These are phyloP conservation scores for Mycena epipterygia DNA, from an alignment of 768 basidiomycete genomes.

Conservation along the genomic window DNA sequence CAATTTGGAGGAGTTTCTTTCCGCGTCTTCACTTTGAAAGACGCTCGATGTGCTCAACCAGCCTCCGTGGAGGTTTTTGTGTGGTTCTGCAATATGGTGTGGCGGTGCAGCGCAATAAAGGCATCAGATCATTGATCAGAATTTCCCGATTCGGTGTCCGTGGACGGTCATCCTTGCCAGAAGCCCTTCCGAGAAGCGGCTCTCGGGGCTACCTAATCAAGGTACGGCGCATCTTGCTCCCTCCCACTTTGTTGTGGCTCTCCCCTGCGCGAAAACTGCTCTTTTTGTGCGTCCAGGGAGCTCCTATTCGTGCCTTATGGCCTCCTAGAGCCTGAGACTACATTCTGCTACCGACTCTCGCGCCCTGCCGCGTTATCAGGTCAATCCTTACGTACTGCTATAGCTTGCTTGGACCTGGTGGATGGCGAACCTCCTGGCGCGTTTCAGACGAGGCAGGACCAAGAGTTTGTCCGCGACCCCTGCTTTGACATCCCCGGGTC, in stretches of 20 bases:
- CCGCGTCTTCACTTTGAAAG: too few relatives aligned
- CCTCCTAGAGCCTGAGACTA: conserved; percentile 13
- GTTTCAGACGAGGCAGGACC: conserved; percentile 28
- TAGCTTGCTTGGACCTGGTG: neutral
- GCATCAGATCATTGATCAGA: conserved; percentile 12
- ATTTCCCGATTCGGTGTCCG: conserved; percentile 14
- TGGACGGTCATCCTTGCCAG: neutral
- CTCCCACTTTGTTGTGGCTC: conserved; percentile 2
- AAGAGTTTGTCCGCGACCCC: conserved; percentile 19
- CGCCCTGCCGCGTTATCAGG: neutral
- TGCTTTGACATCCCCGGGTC: conserved; percentile 5
- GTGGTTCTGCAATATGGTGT: too few relatives aligned
- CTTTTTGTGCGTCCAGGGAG: conserved; percentile 7
- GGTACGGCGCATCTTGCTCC: neutral
- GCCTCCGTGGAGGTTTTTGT: neutral
- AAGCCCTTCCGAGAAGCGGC: conserved; percentile 15
- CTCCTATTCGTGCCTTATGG: conserved; percentile 31
- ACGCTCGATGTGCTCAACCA: too few relatives aligned
- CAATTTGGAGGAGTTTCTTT: neutral
- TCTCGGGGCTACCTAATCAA: conserved; percentile 16
- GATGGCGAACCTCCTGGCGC: conserved; percentile 32
- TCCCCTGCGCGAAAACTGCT: neutral
- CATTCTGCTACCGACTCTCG: neutral
- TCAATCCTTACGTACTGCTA: neutral
- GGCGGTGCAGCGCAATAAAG: neutral